These are phyloP conservation scores for Millerago galiae DNA, from an alignment of 805 yeast genomes.

Conservation along the genomic window DNA sequence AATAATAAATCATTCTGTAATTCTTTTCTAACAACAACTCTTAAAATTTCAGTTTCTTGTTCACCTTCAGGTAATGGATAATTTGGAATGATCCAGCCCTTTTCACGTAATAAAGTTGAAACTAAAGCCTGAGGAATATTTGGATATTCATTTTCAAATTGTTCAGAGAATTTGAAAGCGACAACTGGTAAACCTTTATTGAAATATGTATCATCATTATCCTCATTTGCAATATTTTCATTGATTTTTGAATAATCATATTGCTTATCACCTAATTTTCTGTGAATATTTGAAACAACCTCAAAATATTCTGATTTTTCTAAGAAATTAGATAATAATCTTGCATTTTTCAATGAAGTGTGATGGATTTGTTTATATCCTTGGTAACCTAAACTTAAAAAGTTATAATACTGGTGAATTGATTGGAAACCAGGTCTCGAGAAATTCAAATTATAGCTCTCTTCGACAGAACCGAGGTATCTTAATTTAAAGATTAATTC, in stretches of 20 bases:
- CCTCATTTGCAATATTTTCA: constrained; percentile 24
- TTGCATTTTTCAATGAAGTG: constrained; percentile 63
- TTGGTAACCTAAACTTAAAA: constrained; percentile 58
- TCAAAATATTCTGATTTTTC: constrained; percentile 64
- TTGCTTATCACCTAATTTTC: constrained; percentile 36
- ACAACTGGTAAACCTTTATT: constrained; percentile 86
- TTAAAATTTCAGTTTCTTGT: constrained; percentile 58
- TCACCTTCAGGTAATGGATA: constrained; percentile 69
- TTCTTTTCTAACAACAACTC: constrained; percentile 77
- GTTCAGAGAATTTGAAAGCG: constrained; percentile 66
- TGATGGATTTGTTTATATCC: constrained; percentile 67
- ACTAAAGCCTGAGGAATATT: constrained; percentile 77
- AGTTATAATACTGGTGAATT: constrained; percentile 79
- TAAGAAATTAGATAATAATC: constrained; percentile 52
- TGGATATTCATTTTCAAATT: constrained; percentile 55
- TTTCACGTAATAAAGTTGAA: constrained; percentile 64
- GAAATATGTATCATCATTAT: constrained; percentile 38
- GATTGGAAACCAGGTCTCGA: constrained; percentile 93
- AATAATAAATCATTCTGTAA: constrained; percentile 56
- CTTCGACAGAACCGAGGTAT: constrained; percentile 85
- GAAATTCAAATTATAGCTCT: constrained; percentile 79
- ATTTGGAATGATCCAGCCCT: constrained; percentile 87
- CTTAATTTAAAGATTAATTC: constrained; percentile 70
- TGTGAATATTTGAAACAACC: constrained; percentile 73
- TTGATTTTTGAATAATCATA: constrained; percentile 15